These are phyloP conservation scores for Erysimum pusillum DNA, from an alignment of 441 rosid genomes.

Conservation along the genomic window DNA sequence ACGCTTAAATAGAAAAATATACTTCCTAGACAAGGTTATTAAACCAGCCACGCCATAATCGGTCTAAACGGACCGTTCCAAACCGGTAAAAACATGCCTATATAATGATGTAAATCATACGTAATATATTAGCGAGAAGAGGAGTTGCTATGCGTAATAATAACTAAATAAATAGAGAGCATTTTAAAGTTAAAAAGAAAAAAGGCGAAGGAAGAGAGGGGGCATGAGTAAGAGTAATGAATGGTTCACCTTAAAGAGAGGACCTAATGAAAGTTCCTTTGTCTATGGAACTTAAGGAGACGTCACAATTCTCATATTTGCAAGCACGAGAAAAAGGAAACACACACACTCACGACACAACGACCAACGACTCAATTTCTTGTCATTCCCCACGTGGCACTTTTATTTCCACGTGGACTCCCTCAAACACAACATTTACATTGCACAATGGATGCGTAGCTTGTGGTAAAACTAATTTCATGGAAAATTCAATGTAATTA, in stretches of 20 bases:
- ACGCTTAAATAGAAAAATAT: neutral
- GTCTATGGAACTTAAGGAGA: constrained; percentile 45
- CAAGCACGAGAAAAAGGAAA: constrained; percentile 45
- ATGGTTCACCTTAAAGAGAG: constrained; percentile 49
- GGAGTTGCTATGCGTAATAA: constrained; percentile 7
- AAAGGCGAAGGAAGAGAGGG: constrained; percentile 24
- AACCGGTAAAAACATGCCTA: constrained; percentile 6
- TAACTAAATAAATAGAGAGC: neutral
- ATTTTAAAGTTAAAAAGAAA: neutral
- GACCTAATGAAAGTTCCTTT: constrained; percentile 51
- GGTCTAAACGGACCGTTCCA: neutral
- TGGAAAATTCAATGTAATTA: neutral
- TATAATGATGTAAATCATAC: constrained; percentile 39
- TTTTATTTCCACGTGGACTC: constrained; percentile 36
- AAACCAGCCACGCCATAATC: constrained; percentile 9
- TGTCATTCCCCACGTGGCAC: constrained; percentile 40
- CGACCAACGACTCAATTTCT: constrained; percentile 44
- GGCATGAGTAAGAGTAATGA: constrained; percentile 48
- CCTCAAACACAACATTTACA: constrained; percentile 18
- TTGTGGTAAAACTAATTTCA: neutral
- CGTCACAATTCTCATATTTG: constrained; percentile 45
- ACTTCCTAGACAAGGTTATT: neutral
- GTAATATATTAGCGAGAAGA: constrained; percentile 27
- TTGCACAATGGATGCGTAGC: constrained; percentile 15
- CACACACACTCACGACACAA: constrained; percentile 46